A percentile compares a stretch with the other conserved stretches of the same genome.
These are phyloP conservation scores for Rosellinia necatrix DNA, from an alignment of 2,329 filamentous ascomycete genomes.

Conservation along the genomic window DNA sequence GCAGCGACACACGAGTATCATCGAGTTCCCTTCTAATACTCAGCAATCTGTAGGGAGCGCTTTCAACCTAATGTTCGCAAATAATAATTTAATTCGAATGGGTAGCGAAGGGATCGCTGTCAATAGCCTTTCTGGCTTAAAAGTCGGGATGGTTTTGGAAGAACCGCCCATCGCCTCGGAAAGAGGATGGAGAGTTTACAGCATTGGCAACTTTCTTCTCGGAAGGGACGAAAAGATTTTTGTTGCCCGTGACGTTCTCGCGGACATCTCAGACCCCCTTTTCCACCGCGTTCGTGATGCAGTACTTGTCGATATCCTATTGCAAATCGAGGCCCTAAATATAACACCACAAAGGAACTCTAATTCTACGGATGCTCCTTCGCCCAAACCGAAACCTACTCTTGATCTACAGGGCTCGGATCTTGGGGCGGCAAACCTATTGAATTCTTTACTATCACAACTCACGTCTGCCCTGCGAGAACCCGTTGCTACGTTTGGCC, in stretches of 20 bases:
- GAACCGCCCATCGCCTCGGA: slow-evolving; percentile 48
- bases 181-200: slow-evolving; percentile 71
- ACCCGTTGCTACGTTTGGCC: slow-evolving; percentile 45
- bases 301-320: slow-evolving; percentile 72
- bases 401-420: slow-evolving; percentile 31
- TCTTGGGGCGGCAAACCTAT: slow-evolving; percentile 34
- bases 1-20: slow-evolving; percentile 69
- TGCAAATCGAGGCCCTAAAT: slow-evolving; percentile 53
- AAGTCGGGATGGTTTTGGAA: slow-evolving; percentile 71
- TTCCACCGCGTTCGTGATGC: slow-evolving; percentile 79
- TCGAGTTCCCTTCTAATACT: slow-evolving; percentile 63
- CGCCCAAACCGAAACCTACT: slow-evolving; percentile 36
- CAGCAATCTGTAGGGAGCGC: slow-evolving; percentile 46
- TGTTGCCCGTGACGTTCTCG: slow-evolving; percentile 75
- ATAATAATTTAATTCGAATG: slow-evolving; percentile 54
- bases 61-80: slow-evolving; percentile 53
- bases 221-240: slow-evolving; percentile 88
- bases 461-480: slow-evolving; percentile 57
- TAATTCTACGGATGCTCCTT: slow-evolving; percentile 36
- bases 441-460: slow-evolving; percentile 50
- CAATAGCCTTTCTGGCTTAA: slow-evolving; percentile 60
- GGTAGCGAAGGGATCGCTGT: slow-evolving; percentile 53
- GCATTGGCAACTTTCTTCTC: slow-evolving; percentile 78
- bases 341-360: slow-evolving; percentile 28
- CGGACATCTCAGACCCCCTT: slow-evolving; percentile 78